These are phyloP conservation scores for Petunia axillaris DNA, from an alignment of 257 asterid genomes.

Conservation along the genomic window DNA sequence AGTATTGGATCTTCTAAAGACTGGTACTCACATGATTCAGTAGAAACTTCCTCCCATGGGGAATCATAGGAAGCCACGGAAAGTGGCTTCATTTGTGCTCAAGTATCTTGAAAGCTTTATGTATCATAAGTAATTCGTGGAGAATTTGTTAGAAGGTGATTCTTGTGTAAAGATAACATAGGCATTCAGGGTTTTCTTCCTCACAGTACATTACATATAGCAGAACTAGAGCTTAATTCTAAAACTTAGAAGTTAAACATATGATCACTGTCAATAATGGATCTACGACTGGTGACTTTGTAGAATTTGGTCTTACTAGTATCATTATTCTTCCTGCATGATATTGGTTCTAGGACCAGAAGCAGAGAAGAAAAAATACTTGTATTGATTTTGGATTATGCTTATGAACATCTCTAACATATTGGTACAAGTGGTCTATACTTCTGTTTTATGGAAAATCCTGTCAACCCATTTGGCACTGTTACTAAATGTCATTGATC, in stretches of 20 bases:
- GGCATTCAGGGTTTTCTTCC: not conserved
- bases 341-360: constrained; percentile 1
- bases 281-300: not conserved
- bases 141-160: not conserved
- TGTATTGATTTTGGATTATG: not conserved
- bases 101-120: not conserved
- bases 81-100: not conserved
- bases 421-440: constrained; percentile 9
- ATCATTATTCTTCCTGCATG: not conserved
- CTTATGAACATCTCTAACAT: not conserved
- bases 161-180: not conserved
- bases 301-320: not conserved
- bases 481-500: not conserved
- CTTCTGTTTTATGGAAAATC: constrained; percentile 10
- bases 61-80: not conserved
- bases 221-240: not conserved
- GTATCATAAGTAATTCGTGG: not conserved
- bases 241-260: not conserved
- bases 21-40: not conserved
- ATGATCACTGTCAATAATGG: not conserved
- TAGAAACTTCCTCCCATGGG: not conserved
- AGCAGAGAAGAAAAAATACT: not conserved
- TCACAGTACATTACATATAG: constrained; percentile 6
- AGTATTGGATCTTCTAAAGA: constrained; percentile 2
- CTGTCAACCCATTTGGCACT: not conserved